A percentile compares a stretch with the other conserved stretches of the same genome.
phyloP scores from a whole-genome alignment of 2,329 filamentous ascomycete genomes.

The Lecanicillium sp. region DNA sequence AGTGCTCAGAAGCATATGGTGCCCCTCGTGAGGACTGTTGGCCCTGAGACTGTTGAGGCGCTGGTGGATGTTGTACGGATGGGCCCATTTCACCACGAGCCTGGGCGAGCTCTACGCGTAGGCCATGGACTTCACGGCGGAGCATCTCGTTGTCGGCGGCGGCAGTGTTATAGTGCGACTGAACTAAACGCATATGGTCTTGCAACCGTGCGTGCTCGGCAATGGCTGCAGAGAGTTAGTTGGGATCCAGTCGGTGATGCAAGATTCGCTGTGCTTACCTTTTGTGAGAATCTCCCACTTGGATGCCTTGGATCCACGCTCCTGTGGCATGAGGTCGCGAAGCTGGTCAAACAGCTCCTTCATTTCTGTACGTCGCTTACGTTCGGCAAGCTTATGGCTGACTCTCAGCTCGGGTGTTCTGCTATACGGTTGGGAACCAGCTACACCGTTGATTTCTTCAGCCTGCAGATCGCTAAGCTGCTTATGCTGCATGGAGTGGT shows the following conservation, averaged over 20 bases:
- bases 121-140: slow-evolving; percentile 38
- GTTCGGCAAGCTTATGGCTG: slow-evolving; percentile 77
- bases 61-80: slow-evolving; percentile 7
- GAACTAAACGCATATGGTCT: slow-evolving; percentile 38
- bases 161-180: slow-evolving; percentile 33
- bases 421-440: slow-evolving; percentile 66
- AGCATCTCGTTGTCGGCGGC: slow-evolving; percentile 38
- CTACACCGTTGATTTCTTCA: slow-evolving; percentile 42
- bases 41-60: slow-evolving; percentile 19
- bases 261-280: slow-evolving; percentile 44
- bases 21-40: slow-evolving; percentile 18
- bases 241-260: no score
- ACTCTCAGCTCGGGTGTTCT: slow-evolving; percentile 73
- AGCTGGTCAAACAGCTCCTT: slow-evolving; percentile 79
- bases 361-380: slow-evolving; percentile 80
- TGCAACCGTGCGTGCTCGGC: slow-evolving; percentile 49
- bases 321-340: slow-evolving; percentile 69
- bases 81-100: slow-evolving; percentile 26
- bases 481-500: slow-evolving; percentile 69
- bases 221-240: slow-evolving; percentile 46
- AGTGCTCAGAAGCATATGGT: slow-evolving; percentile 21
- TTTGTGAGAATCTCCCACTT: slow-evolving; percentile 88
- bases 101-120: slow-evolving; percentile 41
- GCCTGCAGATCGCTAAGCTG: slow-evolving; percentile 58
- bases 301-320: slow-evolving; percentile 74